Percentiles rank a stretch among this genome's conserved stretches.
Conservation (phyloP, 2,329 filamentous ascomycete genomes). For the Alternaria angustiovoidea region DNA sequence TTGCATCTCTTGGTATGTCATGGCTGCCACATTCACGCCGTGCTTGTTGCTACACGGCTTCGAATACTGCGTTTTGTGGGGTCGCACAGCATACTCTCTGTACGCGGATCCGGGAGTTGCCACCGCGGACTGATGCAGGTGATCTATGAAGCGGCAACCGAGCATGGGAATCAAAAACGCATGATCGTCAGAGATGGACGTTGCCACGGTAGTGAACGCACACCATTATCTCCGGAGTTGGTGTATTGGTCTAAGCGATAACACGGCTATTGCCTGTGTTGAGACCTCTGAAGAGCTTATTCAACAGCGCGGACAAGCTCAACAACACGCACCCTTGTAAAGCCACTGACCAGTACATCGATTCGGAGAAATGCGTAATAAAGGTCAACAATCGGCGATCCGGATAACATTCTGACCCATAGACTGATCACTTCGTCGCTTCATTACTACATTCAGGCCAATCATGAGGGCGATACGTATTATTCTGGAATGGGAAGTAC, state of each 20-base stretch:
- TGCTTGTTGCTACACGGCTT: slow-evolving; percentile 7
- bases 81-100: slow-evolving; percentile 2
- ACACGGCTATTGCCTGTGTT: neutral
- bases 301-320: neutral
- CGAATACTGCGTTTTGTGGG: slow-evolving; percentile 2
- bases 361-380: neutral
- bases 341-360: neutral
- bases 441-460: neutral
- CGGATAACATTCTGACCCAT: neutral
- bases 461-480: neutral
- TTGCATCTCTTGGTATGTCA: neutral
- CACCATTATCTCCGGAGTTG: neutral
- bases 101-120: neutral
- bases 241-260: neutral
- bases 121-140: neutral
- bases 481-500: neutral
- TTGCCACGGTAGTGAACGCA: neutral
- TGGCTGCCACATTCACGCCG: neutral
- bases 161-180: neutral
- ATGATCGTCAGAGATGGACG: slow-evolving; percentile 1
- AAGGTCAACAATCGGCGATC: neutral
- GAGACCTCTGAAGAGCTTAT: neutral
- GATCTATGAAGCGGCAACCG: neutral
- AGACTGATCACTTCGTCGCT: neutral
- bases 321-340: neutral